Evolutionary conservation across 306 rosid species (phyloP), one percentile per base, ranked within the genome.

Genomic region (Lotus japonicus): DNA sequence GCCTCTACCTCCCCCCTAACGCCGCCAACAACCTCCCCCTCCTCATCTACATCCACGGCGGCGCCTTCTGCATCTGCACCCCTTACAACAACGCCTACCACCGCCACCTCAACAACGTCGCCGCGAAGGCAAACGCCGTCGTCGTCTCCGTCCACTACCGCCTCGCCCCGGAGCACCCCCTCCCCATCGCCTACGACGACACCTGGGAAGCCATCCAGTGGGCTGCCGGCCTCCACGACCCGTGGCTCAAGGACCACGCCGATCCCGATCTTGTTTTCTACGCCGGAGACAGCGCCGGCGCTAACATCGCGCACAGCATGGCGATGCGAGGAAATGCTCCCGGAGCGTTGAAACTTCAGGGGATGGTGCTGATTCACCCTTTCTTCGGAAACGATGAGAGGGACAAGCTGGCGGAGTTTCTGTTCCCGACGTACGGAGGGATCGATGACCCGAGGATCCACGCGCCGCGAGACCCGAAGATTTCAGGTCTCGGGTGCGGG

Each of bases 211-310:
- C 84, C 9, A 18, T 87, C 15, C 54, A 61, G 16, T 89, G 91
- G 94, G 16, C 36, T 0, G 6, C 39, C 12, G 71, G 70, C 11
- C 6, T 5, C 3, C 58, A 72, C 0, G 87, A 85, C 38, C 79
- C 80, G 5, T 89, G 96, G 96, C 73, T 89, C 3, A 79, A 70
- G 12, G 15, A 21, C 15, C 76, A 58, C 12, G 86, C 70, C 1
- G 88, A 85, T 36, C 48, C 64, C 5, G 4, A 2, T 0, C 42
- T 64, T 0, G 74, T 85, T 11, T 87, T 74, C 79, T 9, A 85
- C 9, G 87, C 86, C 0, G 89, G 94, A 0, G 94, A 87, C 56
- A 89, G 94, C 17, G 94, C 96, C n/a, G 91, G 95, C 0, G 89
- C 63, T 0, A 88, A 80, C 21, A 45, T 88, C 1, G 82, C 83